Conservation (phyloP, 2,329 filamentous ascomycete species). For the Aulographum hederae region DNA sequence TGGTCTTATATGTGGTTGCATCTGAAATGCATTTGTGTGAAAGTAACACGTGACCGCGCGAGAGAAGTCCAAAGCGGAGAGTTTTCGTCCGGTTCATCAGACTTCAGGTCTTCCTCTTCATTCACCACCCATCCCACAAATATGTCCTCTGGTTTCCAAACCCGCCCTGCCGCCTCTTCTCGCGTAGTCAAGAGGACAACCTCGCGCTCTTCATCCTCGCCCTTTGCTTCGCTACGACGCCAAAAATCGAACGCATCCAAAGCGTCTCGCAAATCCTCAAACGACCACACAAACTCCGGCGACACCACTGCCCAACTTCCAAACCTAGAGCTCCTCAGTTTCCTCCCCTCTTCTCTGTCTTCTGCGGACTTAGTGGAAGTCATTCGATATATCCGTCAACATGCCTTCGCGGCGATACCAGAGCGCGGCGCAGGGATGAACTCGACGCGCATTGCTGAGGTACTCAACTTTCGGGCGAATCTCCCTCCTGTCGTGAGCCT, state of each 20-base stretch:
- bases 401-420: conserved; percentile 49
- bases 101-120: not conserved
- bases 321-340: no score
- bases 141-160: no score
- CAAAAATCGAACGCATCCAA: conserved; percentile 14
- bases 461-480: conserved; percentile 40
- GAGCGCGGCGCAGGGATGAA: conserved; percentile 40
- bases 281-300: no score
- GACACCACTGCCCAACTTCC: no score
- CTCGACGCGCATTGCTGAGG: conserved; percentile 41
- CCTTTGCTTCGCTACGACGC: conserved; percentile 17
- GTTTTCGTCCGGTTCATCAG: not conserved
- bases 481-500: conserved; percentile 48
- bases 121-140: not conserved
- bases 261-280: conserved; percentile 4
- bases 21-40: no score
- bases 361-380: conserved; percentile 6
- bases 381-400: conserved; percentile 39
- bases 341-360: no score
- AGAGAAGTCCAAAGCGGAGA: no score
- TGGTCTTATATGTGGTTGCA: no score
- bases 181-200: no score
- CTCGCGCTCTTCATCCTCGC: conserved; percentile 17
- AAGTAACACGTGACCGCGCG: no score
- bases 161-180: conserved; percentile 6